Base-by-base conservation (phyloP, 169 alveolate genomes). In the Theileria luwenshuni region DNA sequence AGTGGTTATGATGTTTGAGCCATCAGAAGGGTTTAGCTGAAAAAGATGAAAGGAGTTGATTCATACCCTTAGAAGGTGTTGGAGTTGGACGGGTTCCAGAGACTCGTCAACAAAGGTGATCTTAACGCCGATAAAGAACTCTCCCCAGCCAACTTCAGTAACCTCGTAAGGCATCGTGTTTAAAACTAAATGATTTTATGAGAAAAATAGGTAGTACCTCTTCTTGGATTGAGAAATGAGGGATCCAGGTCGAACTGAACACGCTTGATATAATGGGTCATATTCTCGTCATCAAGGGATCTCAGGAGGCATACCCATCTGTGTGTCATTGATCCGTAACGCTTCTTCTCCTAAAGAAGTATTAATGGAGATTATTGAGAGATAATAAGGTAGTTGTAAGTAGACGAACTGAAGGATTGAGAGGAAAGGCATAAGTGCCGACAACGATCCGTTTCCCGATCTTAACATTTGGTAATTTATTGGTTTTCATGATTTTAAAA, bases 291-390 rank as follows among this genome's bases (percentile, higher is more conserved):
- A 48, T 92, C 90, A 10, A 94, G 93, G 59, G 97, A 96, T 56
- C 98, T 54, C 67, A 95, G 90, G 67, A 93, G 90, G 74, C 97
- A 95, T 51, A 96, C 91, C 98, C 98, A 95, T 45, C 94, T 91
- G 38, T 94, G 98, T 19, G 97, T 90, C 84, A 93, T 90, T 32
- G 93, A 86, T 33, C 95, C 96, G 25, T 92, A 94, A 19, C 95
- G 90, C 68, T 91, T 90, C 76, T 94, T 94, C 63, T 95, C 97
- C 91, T 91, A 84, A 69, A 73, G 17, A 7, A 33, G 10, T 19
- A 6, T 10, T 67, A 19, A 35, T n/a, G 32, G 47, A 0, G 61
- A 19, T 27, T 21, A 6, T 45, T 32, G 25, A 2, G 6, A 67
- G 15, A 15, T 17, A 1, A 52, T 2, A 3, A 3, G 38, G 25